Percentiles rank a stretch among this genome's conserved stretches.
phyloP scores from a whole-genome alignment of 345 rosid species.

The Eucalyptus grandis region DNA sequence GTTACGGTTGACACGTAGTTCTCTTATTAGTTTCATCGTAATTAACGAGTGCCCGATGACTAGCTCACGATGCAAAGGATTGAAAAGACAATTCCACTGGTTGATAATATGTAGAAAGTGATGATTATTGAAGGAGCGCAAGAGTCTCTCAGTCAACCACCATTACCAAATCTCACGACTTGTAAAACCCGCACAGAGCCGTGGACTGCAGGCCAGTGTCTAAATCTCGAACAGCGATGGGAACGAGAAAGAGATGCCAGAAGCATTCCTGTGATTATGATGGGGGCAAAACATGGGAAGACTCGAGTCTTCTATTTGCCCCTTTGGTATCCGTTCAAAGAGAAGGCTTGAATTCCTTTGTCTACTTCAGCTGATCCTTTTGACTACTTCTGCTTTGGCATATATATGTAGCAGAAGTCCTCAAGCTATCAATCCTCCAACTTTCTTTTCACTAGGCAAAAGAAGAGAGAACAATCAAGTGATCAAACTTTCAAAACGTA shows the following conservation, averaged over 20 bases:
- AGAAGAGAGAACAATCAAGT: too few species aligned
- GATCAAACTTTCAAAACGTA: too few species aligned
- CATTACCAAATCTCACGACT: background rate
- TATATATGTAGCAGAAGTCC: too few species aligned
- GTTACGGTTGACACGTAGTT: fast-evolving
- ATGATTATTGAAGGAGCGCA: background rate
- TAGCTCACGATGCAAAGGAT: background rate
- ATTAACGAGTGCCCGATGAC: background rate
- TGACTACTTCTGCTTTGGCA: too few species aligned
- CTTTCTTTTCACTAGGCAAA: background rate
- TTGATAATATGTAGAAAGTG: background rate
- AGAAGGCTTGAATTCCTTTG: background rate
- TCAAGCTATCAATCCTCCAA: too few species aligned
- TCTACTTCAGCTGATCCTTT: background rate
- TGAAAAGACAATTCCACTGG: background rate
- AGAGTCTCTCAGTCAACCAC: background rate
- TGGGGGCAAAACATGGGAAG: background rate
- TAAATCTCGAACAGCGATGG: background rate
- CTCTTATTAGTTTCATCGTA: background rate
- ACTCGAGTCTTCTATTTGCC: background rate
- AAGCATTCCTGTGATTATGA: background rate
- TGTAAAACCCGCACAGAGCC: background rate
- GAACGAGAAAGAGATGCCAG: background rate
- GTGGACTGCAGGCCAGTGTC: background rate
- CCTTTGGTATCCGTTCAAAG: background rate